Evolutionary conservation across 768 basidiomycete species (phyloP).

Genomic region (Naganishia vishniacii): DNA sequence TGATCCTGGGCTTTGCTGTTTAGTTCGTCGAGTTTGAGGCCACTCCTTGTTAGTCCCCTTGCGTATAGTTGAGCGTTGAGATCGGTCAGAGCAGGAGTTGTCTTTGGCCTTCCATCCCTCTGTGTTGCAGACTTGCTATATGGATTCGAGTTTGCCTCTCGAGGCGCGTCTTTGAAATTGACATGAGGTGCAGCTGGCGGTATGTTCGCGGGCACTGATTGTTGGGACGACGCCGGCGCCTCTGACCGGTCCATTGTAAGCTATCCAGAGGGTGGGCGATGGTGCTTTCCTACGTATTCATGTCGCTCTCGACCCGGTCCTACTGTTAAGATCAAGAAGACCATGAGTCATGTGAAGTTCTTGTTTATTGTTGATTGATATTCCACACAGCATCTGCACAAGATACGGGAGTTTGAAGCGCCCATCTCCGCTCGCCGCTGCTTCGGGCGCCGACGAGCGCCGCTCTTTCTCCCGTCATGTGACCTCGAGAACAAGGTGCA

Average conservation of each 20-base stretch:
- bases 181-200: neutral
- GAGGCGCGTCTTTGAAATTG: neutral
- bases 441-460: too few relatives aligned
- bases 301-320: too few relatives aligned
- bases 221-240: too few relatives aligned
- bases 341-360: neutral
- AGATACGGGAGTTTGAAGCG: too few relatives aligned
- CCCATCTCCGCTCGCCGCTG: neutral
- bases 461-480: neutral
- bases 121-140: neutral
- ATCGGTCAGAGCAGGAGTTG: conserved; percentile 14
- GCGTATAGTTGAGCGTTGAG: conserved; percentile 32
- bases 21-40: conserved; percentile 28
- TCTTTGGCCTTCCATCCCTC: neutral
- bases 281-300: too few relatives aligned
- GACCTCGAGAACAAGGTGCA: neutral
- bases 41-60: conserved; percentile 28
- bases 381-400: neutral
- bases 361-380: conserved; percentile 7
- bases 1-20: conserved; percentile 23
- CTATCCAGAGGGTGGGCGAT: too few relatives aligned
- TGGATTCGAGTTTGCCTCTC: neutral
- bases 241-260: too few relatives aligned
- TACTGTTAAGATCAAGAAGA: too few relatives aligned
- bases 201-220: too few relatives aligned